Base-by-base conservation (phyloP, 108 stramenopile genomes). In the Conticribra guillardii region DNA sequence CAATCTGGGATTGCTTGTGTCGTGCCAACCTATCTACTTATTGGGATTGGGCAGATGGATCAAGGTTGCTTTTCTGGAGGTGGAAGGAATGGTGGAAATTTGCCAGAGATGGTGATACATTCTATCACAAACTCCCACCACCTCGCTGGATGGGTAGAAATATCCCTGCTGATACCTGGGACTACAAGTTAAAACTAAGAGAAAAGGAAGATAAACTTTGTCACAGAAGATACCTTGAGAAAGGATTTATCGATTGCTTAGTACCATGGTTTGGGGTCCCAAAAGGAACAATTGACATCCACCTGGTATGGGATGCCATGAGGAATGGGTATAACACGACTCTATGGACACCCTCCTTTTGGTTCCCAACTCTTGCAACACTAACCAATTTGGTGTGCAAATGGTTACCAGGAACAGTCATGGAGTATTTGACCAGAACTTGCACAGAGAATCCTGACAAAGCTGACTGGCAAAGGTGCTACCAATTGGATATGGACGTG, bases 291-390 rank as follows among this genome's bases (percentile, higher is more conserved):
- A 56, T 21, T 56, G 67, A 60, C 50, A 80, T 85, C 41, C 63
- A 82, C 14, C 60, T 71, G 44, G 84, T 85, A 23, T 85, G 68
- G 82, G 65, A 44, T 2, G n/a, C 23, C 15, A 59, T 54, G 53
- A 31, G 61, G 54, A 28, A 83, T 79, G 77, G 82, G 63, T 50
- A 76, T 31, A 85, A 82, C 49, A 63, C 48, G 5, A 54, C 66
- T 8, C 17, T 80, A 22, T 82, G 64, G 67, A 47, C 56, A 3
- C 81, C 85, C 3, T 33, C 37, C 37, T 82, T 85, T 46, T 29
- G 29, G 22, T 53, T 74, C 44, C 54, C n/a, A n/a, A n/a, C n/a
- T n/a, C n/a, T n/a, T n/a, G n/a, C n/a, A n/a, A n/a, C 69, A 17
- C 64, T 54, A 14, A 49, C 62, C 8, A 48, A 45, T 45, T 47